Evolutionary conservation across 1,284 basidiomycete genomes (phyloP), one percentile per base, ranked within the genome.

Genomic region (Microbotryum silenes-acaulis): DNA sequence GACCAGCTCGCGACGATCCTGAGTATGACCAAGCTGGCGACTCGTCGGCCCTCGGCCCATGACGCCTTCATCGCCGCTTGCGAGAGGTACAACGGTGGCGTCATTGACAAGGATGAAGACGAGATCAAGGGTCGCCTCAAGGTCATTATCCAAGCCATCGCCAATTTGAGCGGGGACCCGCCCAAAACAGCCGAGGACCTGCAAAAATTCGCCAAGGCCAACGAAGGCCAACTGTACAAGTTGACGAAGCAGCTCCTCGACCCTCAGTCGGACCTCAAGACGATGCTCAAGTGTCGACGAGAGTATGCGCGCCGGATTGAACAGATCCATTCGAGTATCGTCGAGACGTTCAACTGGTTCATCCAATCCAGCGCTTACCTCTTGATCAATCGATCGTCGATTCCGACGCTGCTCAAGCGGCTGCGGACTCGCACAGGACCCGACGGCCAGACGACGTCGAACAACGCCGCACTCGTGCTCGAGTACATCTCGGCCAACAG

Each of bases 141-240:
- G 50, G 73, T 71, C 6, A 74, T 82, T 16, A 81, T 85, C 60
- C 81, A 83, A 65, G 77, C 80, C 25, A 73, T 89, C n/a, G 79
- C 87, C 57, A 71, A 86, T 23, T 7, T 42, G 45, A 10, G 20
- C 44, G 16, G 20, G 4, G 91, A 97, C 57, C 78, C 82, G 1
- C 79, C 83, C 48, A 89, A 89, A 72, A 87, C 85, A 0, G 77
- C 79, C 3, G 87, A 88, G 60, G 92, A 97, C 71, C 77, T 99
- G 25, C 79, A 84, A 23, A 75, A 82, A 0, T 97, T 98, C 70
- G 92, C 92, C 2, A 87, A 87, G 63, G 77, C 86, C 46, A 97
- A 97, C 74, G 91, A 97, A 71, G 81, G 81, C 23, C 81, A 90
- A 54, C 78, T 94, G 12, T 96, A 92, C 78, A 91, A 88, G 74